Evolutionary conservation across 768 basidiomycete species (phyloP), one percentile per base, ranked within the genome.

Genomic region (Leccinum uliginosum): DNA sequence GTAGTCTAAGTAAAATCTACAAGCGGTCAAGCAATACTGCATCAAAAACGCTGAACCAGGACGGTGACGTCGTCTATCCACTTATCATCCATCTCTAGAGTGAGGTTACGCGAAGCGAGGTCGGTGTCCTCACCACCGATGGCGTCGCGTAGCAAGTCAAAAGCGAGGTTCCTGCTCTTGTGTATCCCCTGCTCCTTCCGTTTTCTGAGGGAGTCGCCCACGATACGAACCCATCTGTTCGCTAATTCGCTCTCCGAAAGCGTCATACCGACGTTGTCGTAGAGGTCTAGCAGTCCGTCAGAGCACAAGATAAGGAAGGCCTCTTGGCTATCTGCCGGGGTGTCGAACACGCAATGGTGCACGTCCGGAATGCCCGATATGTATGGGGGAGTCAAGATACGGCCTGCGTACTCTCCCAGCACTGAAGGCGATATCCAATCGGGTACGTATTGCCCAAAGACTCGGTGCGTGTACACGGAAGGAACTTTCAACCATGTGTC

Each of bases 21-120:
- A 26, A 8, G 14, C 8, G 15, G 43, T 24, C 30, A 57, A n/a
- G 51, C 35, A 15, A 49, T 50, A 34, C n/a, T n/a, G n/a, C n/a
- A 57, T 70, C 60, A 70, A 19, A 76, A 64, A 51, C 70, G 70
- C 54, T 78, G 78, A 50, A 81, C 73, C 21, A 80, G 55, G 24
- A 80, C 69, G 8, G 79, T 80, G 19, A 76, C 73, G 57, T 80
- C 79, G 58, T 80, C 80, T 67, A 80, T 75, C 79, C 78, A 80
- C 54, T 73, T 72, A 38, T 77, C 78, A 54, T 75, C 75, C 74
- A 79, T 80, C 66, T 80, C 80, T 45, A 80, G 68, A 8, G 79
- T 81, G 30, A 80, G 53, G 45, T 73, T 75, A 59, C 73, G 71
- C n/a, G 79, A 80, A 12, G 71, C 74, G 6, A 71, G 66, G 17